Percentiles rank a stretch among this genome's conserved stretches.
Conservation (phyloP, 1,284 basidiomycete species). For the Pterulicium gracile region DNA sequence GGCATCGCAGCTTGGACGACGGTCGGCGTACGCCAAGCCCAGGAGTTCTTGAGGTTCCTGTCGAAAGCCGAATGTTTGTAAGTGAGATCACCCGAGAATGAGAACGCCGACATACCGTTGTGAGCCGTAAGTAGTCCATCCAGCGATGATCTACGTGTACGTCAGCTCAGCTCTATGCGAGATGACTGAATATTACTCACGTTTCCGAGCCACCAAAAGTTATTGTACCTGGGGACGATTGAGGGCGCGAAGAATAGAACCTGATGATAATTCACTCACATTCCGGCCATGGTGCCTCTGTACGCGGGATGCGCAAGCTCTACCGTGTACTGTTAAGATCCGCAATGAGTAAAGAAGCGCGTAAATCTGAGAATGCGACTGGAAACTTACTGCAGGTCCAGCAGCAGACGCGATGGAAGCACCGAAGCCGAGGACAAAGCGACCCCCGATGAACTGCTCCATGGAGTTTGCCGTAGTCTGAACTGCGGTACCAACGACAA, state of each 20-base stretch:
- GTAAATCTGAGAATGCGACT: neutral
- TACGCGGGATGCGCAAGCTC: too few relatives aligned
- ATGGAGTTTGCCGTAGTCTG: constrained; percentile 30
- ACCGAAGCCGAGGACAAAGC: constrained; percentile 41
- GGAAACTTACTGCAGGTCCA: constrained; percentile 22
- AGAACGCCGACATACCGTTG: too few relatives aligned
- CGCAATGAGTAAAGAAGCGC: constrained; percentile 9
- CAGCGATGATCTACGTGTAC: constrained; percentile 66
- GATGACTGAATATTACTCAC: too few relatives aligned
- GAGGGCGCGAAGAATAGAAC: too few relatives aligned
- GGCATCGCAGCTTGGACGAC: constrained; percentile 44
- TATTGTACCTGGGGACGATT: too few relatives aligned
- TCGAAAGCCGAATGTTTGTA: too few relatives aligned
- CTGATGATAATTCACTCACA: too few relatives aligned
- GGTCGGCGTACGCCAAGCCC: constrained; percentile 45
- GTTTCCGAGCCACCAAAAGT: too few relatives aligned
- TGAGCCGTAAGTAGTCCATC: constrained; percentile 69
- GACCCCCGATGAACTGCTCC: constrained; percentile 31
- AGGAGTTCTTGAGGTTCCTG: constrained; percentile 46
- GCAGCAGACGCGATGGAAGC: constrained; percentile 37
- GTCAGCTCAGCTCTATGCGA: too few relatives aligned
- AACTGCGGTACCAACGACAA: constrained; percentile 28
- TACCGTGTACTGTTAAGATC: too few relatives aligned
- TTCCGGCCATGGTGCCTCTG: too few relatives aligned
- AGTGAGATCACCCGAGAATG: too few relatives aligned